phyloP scores from a whole-genome alignment of 1,284 basidiomycete species.

The Ganoderma multipileum region DNA sequence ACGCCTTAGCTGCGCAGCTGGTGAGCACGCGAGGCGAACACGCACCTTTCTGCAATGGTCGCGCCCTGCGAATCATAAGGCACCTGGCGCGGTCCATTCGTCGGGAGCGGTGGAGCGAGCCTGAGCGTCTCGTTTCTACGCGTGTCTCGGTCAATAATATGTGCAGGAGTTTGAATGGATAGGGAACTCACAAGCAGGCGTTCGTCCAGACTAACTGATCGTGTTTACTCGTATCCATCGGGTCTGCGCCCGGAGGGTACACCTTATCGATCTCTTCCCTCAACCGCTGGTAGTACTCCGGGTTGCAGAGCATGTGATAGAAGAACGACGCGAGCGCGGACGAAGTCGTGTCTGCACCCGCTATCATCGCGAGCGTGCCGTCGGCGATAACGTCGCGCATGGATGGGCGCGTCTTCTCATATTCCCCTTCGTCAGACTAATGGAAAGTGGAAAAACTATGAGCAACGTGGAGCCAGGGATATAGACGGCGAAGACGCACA shows the following conservation, averaged over 20 bases:
- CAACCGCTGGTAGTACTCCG: not conserved
- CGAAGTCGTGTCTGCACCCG: not conserved
- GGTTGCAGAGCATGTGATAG: not conserved
- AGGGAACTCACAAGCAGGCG: not conserved
- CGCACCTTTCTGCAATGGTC: not conserved
- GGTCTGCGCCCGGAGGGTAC: not conserved
- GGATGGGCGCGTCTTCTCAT: not conserved
- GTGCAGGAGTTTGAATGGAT: not conserved
- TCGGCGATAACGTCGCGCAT: not conserved
- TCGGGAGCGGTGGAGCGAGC: not conserved
- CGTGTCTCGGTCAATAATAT: not conserved
- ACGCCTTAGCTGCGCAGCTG: not conserved
- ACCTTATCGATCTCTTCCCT: not conserved
- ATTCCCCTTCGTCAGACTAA: not conserved
- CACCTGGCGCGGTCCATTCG: not conserved
- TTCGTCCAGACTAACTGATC: not conserved
- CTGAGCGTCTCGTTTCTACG: not conserved
- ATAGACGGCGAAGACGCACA: not conserved
- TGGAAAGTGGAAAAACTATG: not conserved
- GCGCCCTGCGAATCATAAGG: not conserved
- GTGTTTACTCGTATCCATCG: not conserved
- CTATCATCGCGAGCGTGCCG: not conserved
- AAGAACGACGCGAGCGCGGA: not conserved
- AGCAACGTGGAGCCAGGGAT: not conserved
- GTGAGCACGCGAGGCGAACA: not conserved